Percentiles rank a stretch among this genome's conserved stretches.
These are phyloP conservation scores for Leptosphaerulina australis DNA, from an alignment of 2,329 filamentous ascomycete genomes.

Conservation along the genomic window DNA sequence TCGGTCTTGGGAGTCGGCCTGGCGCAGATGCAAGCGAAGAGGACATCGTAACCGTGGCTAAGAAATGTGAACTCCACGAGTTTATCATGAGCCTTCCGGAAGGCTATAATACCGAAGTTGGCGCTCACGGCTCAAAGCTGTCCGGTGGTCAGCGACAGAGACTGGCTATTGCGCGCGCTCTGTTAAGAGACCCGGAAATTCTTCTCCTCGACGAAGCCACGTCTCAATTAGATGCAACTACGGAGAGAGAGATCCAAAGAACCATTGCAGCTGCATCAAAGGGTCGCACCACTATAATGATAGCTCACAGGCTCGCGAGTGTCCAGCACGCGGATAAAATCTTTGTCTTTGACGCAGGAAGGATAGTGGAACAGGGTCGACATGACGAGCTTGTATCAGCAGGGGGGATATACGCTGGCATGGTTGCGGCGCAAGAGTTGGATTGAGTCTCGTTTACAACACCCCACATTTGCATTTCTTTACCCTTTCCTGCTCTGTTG, in stretches of 20 bases:
- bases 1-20: conserved; percentile 48
- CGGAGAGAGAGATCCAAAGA: conserved; percentile 51
- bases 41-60: conserved; percentile 46
- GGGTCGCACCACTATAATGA: conserved; percentile 69
- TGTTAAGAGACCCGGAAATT: conserved; percentile 54
- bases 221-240: conserved; percentile 55
- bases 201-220: conserved; percentile 57
- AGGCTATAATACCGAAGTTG: conserved; percentile 55
- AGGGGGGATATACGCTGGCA: conserved; percentile 45
- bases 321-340: conserved; percentile 82
- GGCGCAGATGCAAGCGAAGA: conserved; percentile 31
- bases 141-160: conserved; percentile 56
- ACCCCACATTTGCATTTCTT: neutral
- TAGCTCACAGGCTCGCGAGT: conserved; percentile 77
- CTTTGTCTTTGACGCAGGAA: conserved; percentile 74
- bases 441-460: conserved; percentile 23
- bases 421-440: conserved; percentile 47
- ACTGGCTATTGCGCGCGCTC: conserved; percentile 54
- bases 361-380: conserved; percentile 65
- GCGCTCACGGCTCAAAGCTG: conserved; percentile 51
- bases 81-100: conserved; percentile 56
- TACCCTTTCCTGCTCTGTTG: neutral
- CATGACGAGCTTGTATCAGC: conserved; percentile 62
- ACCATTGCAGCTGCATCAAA: conserved; percentile 51
- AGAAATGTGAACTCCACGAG: conserved; percentile 54